Conservation (phyloP, 2,329 filamentous ascomycete species). For the Botryotinia convoluta region DNA sequence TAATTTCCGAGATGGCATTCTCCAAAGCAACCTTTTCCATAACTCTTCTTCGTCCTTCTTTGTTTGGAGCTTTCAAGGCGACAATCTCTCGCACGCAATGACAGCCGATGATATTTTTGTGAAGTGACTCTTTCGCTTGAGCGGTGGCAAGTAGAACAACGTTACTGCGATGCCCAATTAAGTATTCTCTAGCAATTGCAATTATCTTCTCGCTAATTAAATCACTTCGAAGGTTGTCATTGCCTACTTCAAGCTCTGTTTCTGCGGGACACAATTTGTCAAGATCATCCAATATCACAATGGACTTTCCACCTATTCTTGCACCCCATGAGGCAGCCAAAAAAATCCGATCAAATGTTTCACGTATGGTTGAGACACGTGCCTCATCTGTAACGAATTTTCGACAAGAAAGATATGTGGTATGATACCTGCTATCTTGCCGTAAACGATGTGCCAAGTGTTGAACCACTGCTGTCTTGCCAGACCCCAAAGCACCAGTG, state of each 20-base stretch:
- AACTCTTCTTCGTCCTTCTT: slow-evolving; percentile 80
- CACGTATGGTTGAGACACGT: slow-evolving; percentile 84
- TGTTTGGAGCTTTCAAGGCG: slow-evolving; percentile 84
- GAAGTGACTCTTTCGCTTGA: slow-evolving; percentile 87
- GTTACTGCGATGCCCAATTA: slow-evolving; percentile 65
- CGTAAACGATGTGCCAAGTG: slow-evolving; percentile 72
- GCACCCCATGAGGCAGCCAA: slow-evolving; percentile 90
- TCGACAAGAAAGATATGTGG: slow-evolving; percentile 81
- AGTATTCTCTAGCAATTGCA: slow-evolving; percentile 83
- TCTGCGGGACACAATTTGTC: slow-evolving; percentile 92
- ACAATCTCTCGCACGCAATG: slow-evolving; percentile 92
- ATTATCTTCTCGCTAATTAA: slow-evolving; percentile 83
- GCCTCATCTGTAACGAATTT: slow-evolving; percentile 90
- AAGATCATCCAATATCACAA: slow-evolving; percentile 89
- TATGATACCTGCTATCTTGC: slow-evolving; percentile 72
- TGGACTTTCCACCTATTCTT: slow-evolving; percentile 73
- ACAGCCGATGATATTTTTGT: slow-evolving; percentile 85
- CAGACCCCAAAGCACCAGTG: slow-evolving; percentile 84
- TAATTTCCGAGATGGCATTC: slow-evolving; percentile 44
- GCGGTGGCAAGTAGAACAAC: slow-evolving; percentile 89
- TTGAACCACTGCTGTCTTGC: slow-evolving; percentile 80
- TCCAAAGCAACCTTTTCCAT: slow-evolving; percentile 73
- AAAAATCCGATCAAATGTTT: slow-evolving; percentile 79
- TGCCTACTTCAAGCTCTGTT: slow-evolving; percentile 89
- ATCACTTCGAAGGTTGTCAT: slow-evolving; percentile 87